Percentiles rank a stretch among this genome's conserved stretches.
Evolutionary conservation across 192 early-diverging fungal genomes (phyloP).

Genomic region (Geranomyces variabilis): DNA sequence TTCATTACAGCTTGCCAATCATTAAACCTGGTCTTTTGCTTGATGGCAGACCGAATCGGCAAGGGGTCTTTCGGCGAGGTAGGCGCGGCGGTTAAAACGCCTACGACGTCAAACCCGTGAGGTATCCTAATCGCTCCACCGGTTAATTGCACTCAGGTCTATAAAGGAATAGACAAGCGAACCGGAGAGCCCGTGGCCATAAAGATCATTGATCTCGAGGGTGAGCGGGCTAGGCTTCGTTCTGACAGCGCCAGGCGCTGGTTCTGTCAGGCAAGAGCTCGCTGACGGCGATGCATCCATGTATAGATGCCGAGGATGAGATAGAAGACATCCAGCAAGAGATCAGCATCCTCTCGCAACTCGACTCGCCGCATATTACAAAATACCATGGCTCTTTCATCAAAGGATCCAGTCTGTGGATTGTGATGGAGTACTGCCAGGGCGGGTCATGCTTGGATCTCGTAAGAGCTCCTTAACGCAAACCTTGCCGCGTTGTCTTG

Average conservation of each 20-base stretch:
- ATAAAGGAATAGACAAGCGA: slow-evolving; percentile 65
- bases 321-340: slow-evolving; percentile 99
- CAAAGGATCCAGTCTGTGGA: slow-evolving; percentile 89
- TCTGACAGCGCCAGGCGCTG: not conserved
- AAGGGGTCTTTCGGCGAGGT: slow-evolving; percentile 60
- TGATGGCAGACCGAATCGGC: slow-evolving; percentile 43
- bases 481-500: too few species aligned
- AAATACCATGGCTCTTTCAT: slow-evolving; percentile 91
- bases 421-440: slow-evolving; percentile 97
- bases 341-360: slow-evolving; percentile 91
- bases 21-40: too few species aligned
- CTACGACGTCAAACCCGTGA: not conserved
- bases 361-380: slow-evolving; percentile 87
- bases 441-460: slow-evolving; percentile 95
- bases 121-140: not conserved
- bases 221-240: slow-evolving; percentile 19
- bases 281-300: not conserved
- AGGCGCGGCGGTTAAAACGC: not conserved
- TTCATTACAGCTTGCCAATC: too few species aligned
- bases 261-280: not conserved
- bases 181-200: slow-evolving; percentile 85
- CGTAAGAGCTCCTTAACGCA: slow-evolving; percentile 48
- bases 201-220: slow-evolving; percentile 96
- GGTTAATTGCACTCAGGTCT: slow-evolving; percentile 27
- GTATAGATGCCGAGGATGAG: slow-evolving; percentile 86